phyloP scores from a whole-genome alignment of 495 filamentous ascomycete genomes.

The Neurospora sp. region DNA sequence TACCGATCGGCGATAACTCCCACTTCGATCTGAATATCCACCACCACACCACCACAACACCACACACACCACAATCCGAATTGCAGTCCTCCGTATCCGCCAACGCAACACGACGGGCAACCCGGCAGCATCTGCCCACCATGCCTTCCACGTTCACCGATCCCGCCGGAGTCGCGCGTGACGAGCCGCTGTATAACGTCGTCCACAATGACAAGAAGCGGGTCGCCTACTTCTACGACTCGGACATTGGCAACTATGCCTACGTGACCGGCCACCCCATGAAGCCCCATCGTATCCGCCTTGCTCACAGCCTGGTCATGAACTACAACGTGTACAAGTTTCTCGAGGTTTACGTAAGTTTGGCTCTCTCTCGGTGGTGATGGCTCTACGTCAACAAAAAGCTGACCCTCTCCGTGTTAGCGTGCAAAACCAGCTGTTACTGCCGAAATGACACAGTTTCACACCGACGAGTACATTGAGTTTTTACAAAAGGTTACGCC shows the following conservation, averaged over 20 bases:
- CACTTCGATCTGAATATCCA: background rate
- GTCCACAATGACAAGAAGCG: slow-evolving; percentile 45
- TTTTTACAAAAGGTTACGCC: slow-evolving; percentile 94
- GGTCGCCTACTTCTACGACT: slow-evolving; percentile 96
- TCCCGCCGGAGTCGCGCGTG: slow-evolving; percentile 23
- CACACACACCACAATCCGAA: background rate
- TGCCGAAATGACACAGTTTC: slow-evolving; percentile 98
- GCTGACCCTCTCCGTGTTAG: slow-evolving; percentile 31
- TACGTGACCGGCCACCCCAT: slow-evolving; percentile 98
- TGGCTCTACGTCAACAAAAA: background rate
- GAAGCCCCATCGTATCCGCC: slow-evolving; percentile 96
- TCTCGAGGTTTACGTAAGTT: slow-evolving; percentile 92
- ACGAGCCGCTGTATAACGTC: slow-evolving; percentile 20
- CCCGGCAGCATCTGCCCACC: background rate
- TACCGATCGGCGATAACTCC: background rate
- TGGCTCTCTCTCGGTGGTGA: slow-evolving; percentile 7
- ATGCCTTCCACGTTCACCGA: slow-evolving; percentile 18
- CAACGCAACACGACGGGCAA: background rate
- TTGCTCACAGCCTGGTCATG: slow-evolving; percentile 97
- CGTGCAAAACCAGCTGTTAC: slow-evolving; percentile 94
- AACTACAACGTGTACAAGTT: slow-evolving; percentile 98
- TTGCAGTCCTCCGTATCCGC: background rate
- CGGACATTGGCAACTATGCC: slow-evolving; percentile 92
- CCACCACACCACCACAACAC: background rate
- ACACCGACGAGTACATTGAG: slow-evolving; percentile 98